Evolutionary conservation across 1,284 basidiomycete genomes (phyloP).

Genomic region (Ceratobasidium sp.): DNA sequence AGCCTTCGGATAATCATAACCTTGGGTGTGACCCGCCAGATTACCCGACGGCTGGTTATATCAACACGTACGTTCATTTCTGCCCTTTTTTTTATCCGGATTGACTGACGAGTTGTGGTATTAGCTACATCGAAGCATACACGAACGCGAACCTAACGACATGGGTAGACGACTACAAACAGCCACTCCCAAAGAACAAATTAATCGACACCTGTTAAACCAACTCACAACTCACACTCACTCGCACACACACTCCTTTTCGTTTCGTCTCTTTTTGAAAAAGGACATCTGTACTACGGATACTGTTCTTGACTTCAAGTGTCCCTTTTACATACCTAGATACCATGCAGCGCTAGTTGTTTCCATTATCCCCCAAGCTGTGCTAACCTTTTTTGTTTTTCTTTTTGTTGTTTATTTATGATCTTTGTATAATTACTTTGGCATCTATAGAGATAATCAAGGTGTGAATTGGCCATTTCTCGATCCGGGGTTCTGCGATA

Average conservation of each 20-base stretch:
- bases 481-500: no score
- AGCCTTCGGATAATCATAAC: constrained; percentile 63
- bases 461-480: neutral
- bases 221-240: no score
- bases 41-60: constrained; percentile 69
- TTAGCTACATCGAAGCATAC: constrained; percentile 61
- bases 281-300: constrained; percentile 2
- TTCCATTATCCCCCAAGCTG: neutral
- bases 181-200: constrained; percentile 72
- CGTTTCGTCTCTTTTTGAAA: constrained; percentile 89
- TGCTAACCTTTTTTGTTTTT: neutral
- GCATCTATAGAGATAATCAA: no score
- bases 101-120: no score
- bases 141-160: constrained; percentile 65
- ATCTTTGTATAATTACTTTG: neutral
- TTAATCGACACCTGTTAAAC: constrained; percentile 62
- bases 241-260: no score
- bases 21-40: constrained; percentile 71
- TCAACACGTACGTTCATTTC: constrained; percentile 61
- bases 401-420: neutral
- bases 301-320: no score
- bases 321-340: neutral
- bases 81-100: no score
- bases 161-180: constrained; percentile 64
- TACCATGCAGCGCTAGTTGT: constrained; percentile 5